A percentile compares a stretch with the other conserved stretches of the same genome.
Conservation (phyloP, 1,284 basidiomycete genomes). For the Flammula alnicola region DNA sequence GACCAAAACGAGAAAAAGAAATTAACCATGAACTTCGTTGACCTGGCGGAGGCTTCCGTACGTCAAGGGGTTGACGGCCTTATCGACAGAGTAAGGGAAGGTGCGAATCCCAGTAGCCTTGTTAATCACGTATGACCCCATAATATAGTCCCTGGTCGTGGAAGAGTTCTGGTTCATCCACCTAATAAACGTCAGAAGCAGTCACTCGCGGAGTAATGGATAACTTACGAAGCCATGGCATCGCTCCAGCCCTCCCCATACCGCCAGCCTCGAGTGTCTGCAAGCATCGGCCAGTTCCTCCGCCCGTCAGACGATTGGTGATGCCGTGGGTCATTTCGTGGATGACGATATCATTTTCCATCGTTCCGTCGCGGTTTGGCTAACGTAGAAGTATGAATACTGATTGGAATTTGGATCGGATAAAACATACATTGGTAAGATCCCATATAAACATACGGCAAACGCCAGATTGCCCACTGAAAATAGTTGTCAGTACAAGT, state of each 20-base stretch:
- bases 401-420: neutral
- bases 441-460: conserved; percentile 48
- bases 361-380: conserved; percentile 38
- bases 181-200: conserved; percentile 7
- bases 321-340: conserved; percentile 58
- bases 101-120: conserved; percentile 39
- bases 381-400: neutral
- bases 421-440: conserved; percentile 29
- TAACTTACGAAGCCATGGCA: conserved; percentile 48
- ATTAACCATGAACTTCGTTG: conserved; percentile 42
- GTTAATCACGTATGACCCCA: conserved; percentile 42
- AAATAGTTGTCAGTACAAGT: neutral
- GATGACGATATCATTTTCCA: conserved; percentile 53
- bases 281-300: conserved; percentile 56
- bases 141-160: conserved; percentile 42
- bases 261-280: conserved; percentile 54
- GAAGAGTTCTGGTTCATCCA: conserved; percentile 44
- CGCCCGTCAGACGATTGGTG: conserved; percentile 55
- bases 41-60: conserved; percentile 42
- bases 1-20: neutral
- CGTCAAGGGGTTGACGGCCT: conserved; percentile 40
- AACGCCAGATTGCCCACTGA: conserved; percentile 39
- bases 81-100: conserved; percentile 48
- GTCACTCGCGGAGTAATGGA: neutral
- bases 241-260: conserved; percentile 62